phyloP scores from a whole-genome alignment of 2,329 filamentous ascomycete species.

The Trichophyton mentagrophytes region DNA sequence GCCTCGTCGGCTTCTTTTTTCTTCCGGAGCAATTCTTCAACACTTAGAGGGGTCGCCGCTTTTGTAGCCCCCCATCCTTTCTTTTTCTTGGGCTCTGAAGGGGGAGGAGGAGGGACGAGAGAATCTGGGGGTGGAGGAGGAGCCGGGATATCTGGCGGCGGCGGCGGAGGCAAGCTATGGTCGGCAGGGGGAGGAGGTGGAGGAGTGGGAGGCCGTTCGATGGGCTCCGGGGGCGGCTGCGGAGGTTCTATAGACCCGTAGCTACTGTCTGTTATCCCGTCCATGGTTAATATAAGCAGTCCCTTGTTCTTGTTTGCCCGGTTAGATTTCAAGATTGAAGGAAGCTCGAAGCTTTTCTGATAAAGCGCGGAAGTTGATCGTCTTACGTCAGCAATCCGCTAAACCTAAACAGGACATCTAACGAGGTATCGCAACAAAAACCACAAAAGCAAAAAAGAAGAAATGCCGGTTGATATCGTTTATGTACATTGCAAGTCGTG shows the following conservation, averaged over 20 bases:
- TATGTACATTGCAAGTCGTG: neutral
- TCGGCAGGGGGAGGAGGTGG: constrained; percentile 31
- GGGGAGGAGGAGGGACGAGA: constrained; percentile 30
- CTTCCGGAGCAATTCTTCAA: constrained; percentile 73
- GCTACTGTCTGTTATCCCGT: constrained; percentile 22
- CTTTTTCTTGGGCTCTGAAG: constrained; percentile 36
- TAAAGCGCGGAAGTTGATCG: neutral
- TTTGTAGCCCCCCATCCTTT: constrained; percentile 37
- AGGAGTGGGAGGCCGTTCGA: constrained; percentile 28
- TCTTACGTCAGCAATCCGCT: neutral
- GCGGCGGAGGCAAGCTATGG: constrained; percentile 31
- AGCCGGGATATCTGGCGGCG: constrained; percentile 27
- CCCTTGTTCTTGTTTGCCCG: neutral
- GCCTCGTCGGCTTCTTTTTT: constrained; percentile 78
- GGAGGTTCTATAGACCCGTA: constrained; percentile 17
- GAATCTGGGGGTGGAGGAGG: constrained; percentile 26
- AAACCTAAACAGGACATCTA: neutral
- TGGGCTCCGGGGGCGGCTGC: constrained; percentile 26
- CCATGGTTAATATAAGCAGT: constrained; percentile 20
- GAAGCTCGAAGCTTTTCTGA: neutral
- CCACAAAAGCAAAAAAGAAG: neutral
- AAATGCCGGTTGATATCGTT: neutral
- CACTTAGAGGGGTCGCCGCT: constrained; percentile 50
- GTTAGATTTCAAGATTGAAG: neutral
- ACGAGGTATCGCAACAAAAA: too few species aligned